A percentile compares a stretch with the other conserved stretches of the same genome.
These are phyloP conservation scores for Lactarius vividus DNA, from an alignment of 768 basidiomycete species.

Conservation along the genomic window DNA sequence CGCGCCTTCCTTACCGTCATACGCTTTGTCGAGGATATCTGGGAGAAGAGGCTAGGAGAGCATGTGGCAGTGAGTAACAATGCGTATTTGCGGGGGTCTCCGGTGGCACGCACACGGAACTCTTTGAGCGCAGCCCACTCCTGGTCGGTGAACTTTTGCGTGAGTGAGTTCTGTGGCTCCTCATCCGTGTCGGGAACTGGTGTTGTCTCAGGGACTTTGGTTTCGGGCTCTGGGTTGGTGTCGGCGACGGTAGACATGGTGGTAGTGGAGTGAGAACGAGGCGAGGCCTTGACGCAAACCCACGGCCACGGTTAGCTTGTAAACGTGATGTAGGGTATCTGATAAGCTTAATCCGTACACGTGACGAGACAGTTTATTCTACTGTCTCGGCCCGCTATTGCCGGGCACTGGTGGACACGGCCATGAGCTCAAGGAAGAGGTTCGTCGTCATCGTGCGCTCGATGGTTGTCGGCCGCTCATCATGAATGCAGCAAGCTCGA, in stretches of 20 bases:
- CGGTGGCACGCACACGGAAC: conserved; percentile 53
- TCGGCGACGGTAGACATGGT: conserved; percentile 16
- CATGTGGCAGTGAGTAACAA: neutral
- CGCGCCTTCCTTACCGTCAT: conserved; percentile 53
- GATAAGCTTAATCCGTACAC: conserved; percentile 9
- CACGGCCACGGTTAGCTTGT: neutral
- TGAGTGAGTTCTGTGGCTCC: conserved; percentile 71
- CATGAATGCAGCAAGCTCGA: conserved; percentile 65
- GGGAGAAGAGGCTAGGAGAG: conserved; percentile 41
- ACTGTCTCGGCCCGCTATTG: neutral
- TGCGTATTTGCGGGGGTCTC: neutral
- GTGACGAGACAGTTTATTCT: neutral
- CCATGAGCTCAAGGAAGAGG: conserved; percentile 59
- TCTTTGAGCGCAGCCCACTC: conserved; percentile 71
- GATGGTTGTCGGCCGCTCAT: neutral
- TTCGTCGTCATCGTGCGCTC: conserved; percentile 24
- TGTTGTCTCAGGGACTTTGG: conserved; percentile 20
- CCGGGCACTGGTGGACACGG: neutral
- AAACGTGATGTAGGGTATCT: neutral
- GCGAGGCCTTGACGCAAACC: neutral
- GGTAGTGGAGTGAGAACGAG: conserved; percentile 5
- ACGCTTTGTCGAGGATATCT: conserved; percentile 56
- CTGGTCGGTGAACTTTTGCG: conserved; percentile 61
- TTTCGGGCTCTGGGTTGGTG: conserved; percentile 9
- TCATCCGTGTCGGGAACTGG: conserved; percentile 33